Base-by-base conservation (phyloP, 495 filamentous ascomycete species). In the Annulohypoxylon moriforme region DNA sequence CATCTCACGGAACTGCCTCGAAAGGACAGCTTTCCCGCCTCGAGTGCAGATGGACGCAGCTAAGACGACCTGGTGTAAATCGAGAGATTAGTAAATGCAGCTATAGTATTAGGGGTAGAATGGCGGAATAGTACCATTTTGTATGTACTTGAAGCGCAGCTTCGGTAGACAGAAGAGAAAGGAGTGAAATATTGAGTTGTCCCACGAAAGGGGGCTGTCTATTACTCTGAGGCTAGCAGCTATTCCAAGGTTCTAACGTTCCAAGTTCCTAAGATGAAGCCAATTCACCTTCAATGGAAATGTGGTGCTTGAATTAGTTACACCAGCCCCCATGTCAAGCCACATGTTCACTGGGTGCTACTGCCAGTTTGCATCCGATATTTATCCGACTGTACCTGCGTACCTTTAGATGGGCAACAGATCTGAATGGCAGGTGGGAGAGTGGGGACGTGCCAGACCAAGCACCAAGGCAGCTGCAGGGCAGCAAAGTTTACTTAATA, bases 1-100 rank as follows among this genome's bases (percentile, higher is more conserved):
- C 84, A 99, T 97, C 82, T 98, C 94, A 72, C 94, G 89, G 80
- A 99, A 99, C 81, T 97, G 94, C 68, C 96, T 91, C 61, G 96
- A 97, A 75, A 99, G 88, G 75, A 99, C 94, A 74, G 94, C 92
- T 85, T 98, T 98, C 72, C 96, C 96, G 78, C 96, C 96, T 68
- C 96, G 91, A 77, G 96, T 98, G 81, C 96, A 98, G 86, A 99
- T 97, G 77, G 96, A 98, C 61, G 96, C 96, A 81, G 96, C 96
- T 77, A 99, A 93, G 78, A 99, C 92, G 81, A 99, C 96, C 96
- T 97, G 76, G 34, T 42, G 60, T 63, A 65, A 75, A 62, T 42
- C 46, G 68, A n/a, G 18, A 60, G 24, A 49, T 73, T 59, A 69
- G 75, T 67, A 58, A 72, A 53, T 55, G 10, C 31, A 47, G 11